Evolutionary conservation across 1,284 basidiomycete species (phyloP), one percentile per base, ranked within the genome.

Genomic region (Leccinum griseonigrum): DNA sequence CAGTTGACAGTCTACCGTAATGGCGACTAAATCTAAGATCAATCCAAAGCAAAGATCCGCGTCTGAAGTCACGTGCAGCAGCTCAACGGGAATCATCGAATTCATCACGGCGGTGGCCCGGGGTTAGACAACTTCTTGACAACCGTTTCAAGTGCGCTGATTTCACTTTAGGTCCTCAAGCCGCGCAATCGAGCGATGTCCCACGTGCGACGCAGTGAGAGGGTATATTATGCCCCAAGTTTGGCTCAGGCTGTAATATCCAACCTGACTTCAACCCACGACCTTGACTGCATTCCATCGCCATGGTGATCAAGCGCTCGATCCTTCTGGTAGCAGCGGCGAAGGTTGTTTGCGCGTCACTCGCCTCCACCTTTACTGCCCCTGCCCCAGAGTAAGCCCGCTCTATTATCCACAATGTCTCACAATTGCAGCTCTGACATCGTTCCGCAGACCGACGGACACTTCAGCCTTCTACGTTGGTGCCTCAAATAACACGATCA

Each of bases 391-490:
- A 68, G 71, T 75, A 63, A 63, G 73, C 28, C 31, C 7, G 34
- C 3, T 8, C 11, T 29, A 18, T 56, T 13, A 16, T 28, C 3
- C 13, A 3, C n/a, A 29, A 13, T 28, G 2, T 40, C 4, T 53
- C 43, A 31, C 3, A 18, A 11, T 38, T 31, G 22, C 16, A 18
- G 29, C 22, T 11, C 54, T 64, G 51, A 65, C 52, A 50, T 51
- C 11, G 13, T 53, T 26, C 29, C 29, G 28, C 48, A 75, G 74
- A 54, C 72, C 74, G 1, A 74, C 71, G 3, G 64, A 68, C 38
- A 52, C 58, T 8, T 75, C 71, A 29, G 2, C 71, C 11, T 73
- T 74, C 58, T 75, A 73, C 31, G 11, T 65, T 11, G 71, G 71
- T 14, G 14, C 63, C 14, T 65, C 73, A 13, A 75, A 75, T 31